Percentiles rank a stretch among this genome's conserved stretches.
phyloP scores from a whole-genome alignment of 306 rosid genomes.

The Trichosanthes cucumerina region DNA sequence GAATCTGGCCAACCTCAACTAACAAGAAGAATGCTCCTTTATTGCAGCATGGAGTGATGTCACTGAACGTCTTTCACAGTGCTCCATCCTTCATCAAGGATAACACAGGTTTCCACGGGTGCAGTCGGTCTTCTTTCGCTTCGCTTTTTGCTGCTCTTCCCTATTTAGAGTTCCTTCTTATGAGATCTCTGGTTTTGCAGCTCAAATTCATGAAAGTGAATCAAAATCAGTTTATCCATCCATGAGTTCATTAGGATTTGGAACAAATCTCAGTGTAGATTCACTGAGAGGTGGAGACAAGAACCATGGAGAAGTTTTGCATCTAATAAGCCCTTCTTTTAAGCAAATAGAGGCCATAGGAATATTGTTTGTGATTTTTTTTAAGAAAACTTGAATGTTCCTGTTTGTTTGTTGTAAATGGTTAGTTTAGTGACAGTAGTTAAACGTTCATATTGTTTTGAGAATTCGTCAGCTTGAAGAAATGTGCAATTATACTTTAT shows the following conservation, averaged over 20 bases:
- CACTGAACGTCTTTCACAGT: constrained; percentile 45
- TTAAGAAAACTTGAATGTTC: background rate
- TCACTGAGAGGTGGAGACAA: constrained; percentile 3
- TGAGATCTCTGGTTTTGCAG: background rate
- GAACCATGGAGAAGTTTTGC: constrained; percentile 11
- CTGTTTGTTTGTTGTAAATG: no score
- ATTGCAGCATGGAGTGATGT: constrained; percentile 71
- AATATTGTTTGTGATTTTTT: background rate
- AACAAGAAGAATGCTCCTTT: constrained; percentile 16
- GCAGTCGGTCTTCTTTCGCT: constrained; percentile 1
- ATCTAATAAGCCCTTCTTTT: constrained; percentile 5
- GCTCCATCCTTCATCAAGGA: constrained; percentile 44
- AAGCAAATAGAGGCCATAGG: constrained; percentile 6
- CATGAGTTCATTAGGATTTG: constrained; percentile 2
- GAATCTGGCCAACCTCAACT: constrained; percentile 1
- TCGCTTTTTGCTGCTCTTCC: background rate
- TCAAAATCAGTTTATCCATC: background rate
- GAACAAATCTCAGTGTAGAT: constrained; percentile 1
- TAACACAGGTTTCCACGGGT: constrained; percentile 21
- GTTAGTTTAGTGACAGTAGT: background rate
- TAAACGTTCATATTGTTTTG: background rate
- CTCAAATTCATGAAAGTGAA: background rate
- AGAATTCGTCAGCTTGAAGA: constrained; percentile 1
- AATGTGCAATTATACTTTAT: background rate
- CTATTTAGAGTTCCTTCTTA: background rate